These are phyloP conservation scores for Colletotrichum cereale DNA, from an alignment of 2,329 filamentous ascomycete genomes.

Conservation along the genomic window DNA sequence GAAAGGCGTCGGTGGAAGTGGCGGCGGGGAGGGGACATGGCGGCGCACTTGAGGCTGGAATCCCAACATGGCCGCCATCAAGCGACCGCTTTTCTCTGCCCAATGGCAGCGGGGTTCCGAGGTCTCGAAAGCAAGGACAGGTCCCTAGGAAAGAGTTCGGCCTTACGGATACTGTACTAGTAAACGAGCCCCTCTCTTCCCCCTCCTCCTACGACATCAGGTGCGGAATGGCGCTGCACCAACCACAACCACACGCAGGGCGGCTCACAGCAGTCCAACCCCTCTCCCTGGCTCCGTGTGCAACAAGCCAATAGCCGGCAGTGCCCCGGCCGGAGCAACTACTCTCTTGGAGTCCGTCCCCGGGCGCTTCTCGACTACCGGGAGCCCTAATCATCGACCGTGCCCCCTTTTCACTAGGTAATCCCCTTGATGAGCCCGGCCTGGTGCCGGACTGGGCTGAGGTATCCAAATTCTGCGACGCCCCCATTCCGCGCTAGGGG, in stretches of 20 bases:
- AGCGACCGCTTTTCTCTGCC: background rate
- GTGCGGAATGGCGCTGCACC: conserved; percentile 11
- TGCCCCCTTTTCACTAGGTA: background rate
- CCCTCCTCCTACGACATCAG: conserved; percentile 9
- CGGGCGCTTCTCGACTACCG: conserved; percentile 37
- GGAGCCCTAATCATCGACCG: conserved; percentile 15
- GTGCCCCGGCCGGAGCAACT: conserved; percentile 34
- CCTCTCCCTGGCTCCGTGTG: conserved; percentile 13
- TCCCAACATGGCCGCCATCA: background rate
- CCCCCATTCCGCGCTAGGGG: conserved; percentile 28
- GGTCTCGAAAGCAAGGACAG: background rate
- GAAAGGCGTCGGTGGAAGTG: conserved; percentile 10
- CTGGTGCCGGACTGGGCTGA: background rate
- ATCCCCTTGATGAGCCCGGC: background rate
- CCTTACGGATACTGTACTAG: background rate
- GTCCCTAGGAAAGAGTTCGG: background rate
- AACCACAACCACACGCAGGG: background rate
- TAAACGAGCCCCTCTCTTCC: background rate
- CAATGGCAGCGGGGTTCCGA: background rate
- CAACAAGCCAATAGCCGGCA: conserved; percentile 33
- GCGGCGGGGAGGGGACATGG: conserved; percentile 1
- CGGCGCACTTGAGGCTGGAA: background rate
- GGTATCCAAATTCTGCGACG: conserved; percentile 29
- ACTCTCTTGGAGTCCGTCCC: conserved; percentile 36
- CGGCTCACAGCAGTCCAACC: background rate